Conservation (phyloP, 495 filamentous ascomycete genomes). For the Tuber magnatum region DNA sequence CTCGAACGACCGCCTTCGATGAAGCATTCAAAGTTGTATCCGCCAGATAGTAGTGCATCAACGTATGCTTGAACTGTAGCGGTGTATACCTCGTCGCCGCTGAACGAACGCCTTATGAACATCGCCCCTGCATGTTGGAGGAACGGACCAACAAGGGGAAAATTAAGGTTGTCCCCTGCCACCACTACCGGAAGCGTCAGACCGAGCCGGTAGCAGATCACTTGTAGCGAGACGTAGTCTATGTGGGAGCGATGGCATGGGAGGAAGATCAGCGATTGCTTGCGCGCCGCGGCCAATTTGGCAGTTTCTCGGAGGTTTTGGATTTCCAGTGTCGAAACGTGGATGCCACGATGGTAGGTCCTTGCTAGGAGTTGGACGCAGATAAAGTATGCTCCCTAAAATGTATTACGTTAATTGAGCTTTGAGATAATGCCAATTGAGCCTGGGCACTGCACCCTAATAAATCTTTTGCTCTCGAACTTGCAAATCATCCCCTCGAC, state of each 20-base stretch:
- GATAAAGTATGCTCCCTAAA: slow-evolving; percentile 72
- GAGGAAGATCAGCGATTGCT: slow-evolving; percentile 92
- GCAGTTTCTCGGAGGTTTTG: slow-evolving; percentile 72
- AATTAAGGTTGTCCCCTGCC: slow-evolving; percentile 91
- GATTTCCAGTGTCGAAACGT: slow-evolving; percentile 91
- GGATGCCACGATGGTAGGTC: slow-evolving; percentile 94
- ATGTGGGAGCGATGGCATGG: slow-evolving; percentile 92
- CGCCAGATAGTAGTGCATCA: slow-evolving; percentile 79
- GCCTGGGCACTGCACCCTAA: slow-evolving; percentile 46
- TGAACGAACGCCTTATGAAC: slow-evolving; percentile 91
- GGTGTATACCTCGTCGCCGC: slow-evolving; percentile 79
- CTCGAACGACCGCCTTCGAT: slow-evolving; percentile 89
- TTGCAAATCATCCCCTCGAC: slow-evolving; percentile 98
- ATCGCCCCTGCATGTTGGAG: slow-evolving; percentile 93
- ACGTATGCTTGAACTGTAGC: slow-evolving; percentile 93
- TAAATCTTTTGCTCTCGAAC: slow-evolving; percentile 91
- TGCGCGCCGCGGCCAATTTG: slow-evolving; percentile 69
- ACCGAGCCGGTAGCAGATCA: slow-evolving; percentile 90
- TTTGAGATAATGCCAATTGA: background rate
- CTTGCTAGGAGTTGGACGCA: slow-evolving; percentile 79
- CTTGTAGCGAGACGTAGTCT: slow-evolving; percentile 86
- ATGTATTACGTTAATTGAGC: background rate
- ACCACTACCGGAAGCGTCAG: slow-evolving; percentile 87
- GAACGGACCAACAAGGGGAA: slow-evolving; percentile 81
- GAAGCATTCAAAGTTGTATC: slow-evolving; percentile 93